Evolutionary conservation across 768 basidiomycete species (phyloP), one percentile per base, ranked within the genome.

Genomic region (Boletus subcaerulescens): DNA sequence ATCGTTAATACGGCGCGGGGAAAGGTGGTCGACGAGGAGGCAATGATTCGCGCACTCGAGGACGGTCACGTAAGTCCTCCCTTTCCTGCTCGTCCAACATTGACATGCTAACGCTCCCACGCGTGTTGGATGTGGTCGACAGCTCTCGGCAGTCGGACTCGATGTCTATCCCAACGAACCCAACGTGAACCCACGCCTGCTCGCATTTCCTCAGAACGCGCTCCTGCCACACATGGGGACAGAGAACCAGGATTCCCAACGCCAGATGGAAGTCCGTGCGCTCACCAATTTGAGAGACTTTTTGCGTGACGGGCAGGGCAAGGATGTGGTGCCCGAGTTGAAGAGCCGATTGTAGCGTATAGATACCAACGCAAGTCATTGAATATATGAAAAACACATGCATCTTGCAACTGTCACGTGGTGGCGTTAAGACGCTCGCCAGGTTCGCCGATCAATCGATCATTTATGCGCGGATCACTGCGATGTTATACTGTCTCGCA

Each of bases 181-280:
- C 2, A 69, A 80, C 44, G 83, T 93, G 40, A 87, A 93, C 62
- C 86, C 89, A 5, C 82, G 86, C 29, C 73, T 96, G 33, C 77
- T 94, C 52, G 80, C 82, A n/a, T 90, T 91, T 71, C 84, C 87
- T 10, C 84, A 93, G 58, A 86, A 92, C 58, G 87, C 87, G 31
- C 77, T 98, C 10, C 79, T 98, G 18, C 95, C 94, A 1, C 95
- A 96, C 69, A 86, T 96, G 85, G 95, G 94, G 8, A 93, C 92
- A 0, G 86, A 91, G 69, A 93, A 83, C 50, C 82, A 84, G 58
- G 93, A 94, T 63, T 80, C 87, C 7, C 88, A 91, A 67, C 79
- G 78, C 54, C 80, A 79, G 67, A 93, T 93, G 91, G 92, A 93
- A 73, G 76, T 91, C 35, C 82, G 89, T n/a, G 89, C 91, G 9